These are phyloP conservation scores for Sutorius australiensis DNA, from an alignment of 768 basidiomycete genomes.

Conservation along the genomic window DNA sequence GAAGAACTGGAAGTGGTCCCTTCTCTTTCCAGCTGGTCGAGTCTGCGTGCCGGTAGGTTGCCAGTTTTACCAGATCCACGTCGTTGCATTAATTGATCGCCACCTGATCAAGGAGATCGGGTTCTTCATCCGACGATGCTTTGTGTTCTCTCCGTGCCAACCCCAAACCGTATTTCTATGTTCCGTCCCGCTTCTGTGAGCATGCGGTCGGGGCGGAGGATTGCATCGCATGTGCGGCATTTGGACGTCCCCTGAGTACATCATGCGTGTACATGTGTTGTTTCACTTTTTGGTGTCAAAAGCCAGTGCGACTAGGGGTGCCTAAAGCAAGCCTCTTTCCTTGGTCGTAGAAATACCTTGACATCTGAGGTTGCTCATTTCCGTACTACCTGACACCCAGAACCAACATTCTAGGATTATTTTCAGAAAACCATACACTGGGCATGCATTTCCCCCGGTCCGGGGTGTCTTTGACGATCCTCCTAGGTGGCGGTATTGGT, in stretches of 20 bases:
- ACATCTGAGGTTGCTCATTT: neutral
- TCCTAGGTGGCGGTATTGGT: neutral
- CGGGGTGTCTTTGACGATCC: neutral
- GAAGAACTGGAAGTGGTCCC: neutral
- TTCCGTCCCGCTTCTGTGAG: neutral
- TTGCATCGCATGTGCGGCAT: neutral
- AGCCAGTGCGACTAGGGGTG: neutral
- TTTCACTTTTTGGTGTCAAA: neutral
- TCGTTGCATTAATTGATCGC: neutral
- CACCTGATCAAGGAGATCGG: neutral
- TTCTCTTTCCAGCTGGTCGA: neutral
- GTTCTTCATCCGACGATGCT: neutral
- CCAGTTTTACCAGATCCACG: neutral
- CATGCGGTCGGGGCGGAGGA: neutral
- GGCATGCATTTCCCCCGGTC: neutral
- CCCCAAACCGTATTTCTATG: neutral
- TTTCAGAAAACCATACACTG: neutral
- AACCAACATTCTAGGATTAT: neutral
- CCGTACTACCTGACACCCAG: neutral
- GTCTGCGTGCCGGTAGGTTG: neutral
- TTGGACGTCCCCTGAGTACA: neutral
- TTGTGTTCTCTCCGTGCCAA: neutral
- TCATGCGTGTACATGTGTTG: too few relatives aligned
- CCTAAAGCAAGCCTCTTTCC: neutral
- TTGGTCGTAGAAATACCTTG: neutral